Percentiles rank a stretch among this genome's conserved stretches.
These are phyloP conservation scores for Suillus lakei DNA, from an alignment of 768 basidiomycete species.

Conservation along the genomic window DNA sequence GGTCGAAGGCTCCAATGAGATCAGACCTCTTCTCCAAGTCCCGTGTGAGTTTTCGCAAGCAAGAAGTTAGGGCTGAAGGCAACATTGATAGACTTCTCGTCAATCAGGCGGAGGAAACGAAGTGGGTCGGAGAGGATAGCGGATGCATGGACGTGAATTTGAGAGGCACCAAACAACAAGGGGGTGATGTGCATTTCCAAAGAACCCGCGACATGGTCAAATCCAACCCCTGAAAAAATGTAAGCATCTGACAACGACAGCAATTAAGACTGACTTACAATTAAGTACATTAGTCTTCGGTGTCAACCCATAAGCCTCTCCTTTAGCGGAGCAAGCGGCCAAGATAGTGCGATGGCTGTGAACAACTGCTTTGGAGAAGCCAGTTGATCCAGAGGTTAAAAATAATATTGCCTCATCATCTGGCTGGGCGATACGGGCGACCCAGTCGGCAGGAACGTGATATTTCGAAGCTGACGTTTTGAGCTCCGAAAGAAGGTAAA, in stretches of 20 bases:
- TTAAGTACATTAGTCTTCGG: conserved; percentile 39
- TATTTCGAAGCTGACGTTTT: conserved; percentile 5
- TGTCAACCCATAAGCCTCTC: conserved; percentile 34
- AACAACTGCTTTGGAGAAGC: conserved; percentile 39
- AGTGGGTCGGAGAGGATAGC: conserved; percentile 4
- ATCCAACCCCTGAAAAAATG: conserved; percentile 37
- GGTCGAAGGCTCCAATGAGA: conserved; percentile 32
- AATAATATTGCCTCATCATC: conserved; percentile 13
- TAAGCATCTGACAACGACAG: background rate
- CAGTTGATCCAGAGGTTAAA: conserved; percentile 40
- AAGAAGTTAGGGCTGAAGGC: conserved; percentile 48
- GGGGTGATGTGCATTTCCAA: conserved; percentile 43
- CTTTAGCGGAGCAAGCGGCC: conserved; percentile 37
- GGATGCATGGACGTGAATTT: background rate
- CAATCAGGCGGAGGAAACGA: conserved; percentile 23
- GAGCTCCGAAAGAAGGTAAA: conserved; percentile 12
- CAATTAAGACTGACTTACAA: conserved; percentile 25
- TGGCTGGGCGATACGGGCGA: conserved; percentile 5
- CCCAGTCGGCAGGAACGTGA: conserved; percentile 6
- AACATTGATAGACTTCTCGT: conserved; percentile 35
- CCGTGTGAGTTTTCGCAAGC: conserved; percentile 41
- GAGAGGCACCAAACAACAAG: conserved; percentile 20
- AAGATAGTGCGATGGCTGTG: conserved; percentile 39
- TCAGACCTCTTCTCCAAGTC: conserved; percentile 31
- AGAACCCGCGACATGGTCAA: conserved; percentile 48